Evolutionary conservation across 129 eudicot species (phyloP), one percentile per base, ranked within the genome.

Genomic region (Heracleum sosnowskyi): DNA sequence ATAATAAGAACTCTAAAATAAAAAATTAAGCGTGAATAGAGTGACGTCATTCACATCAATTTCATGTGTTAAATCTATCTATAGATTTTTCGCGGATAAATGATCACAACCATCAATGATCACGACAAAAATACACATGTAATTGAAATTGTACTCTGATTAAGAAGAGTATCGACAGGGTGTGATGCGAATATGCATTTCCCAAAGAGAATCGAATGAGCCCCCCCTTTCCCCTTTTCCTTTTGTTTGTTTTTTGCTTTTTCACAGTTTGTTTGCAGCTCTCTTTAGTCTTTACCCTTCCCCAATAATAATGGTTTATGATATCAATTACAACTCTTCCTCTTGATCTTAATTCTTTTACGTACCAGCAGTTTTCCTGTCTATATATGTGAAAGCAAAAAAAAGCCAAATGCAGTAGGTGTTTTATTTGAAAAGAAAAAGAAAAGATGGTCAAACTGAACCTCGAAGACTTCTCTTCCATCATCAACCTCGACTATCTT

Each of bases 401-500:
- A 87, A 2, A 4, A 34, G 68, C 40, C 64, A 77, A 75, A 34
- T 76, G 82, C 76, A 82, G 75, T 46, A 44, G 47, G 47, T 44
- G 51, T 34, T 79, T 69, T 77, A 79, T 80, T 79, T 60, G 88
- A 82, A 87, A 86, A 81, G 84, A 86, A 78, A 84, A 84, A 77
- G 77, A 82, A 83, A 82, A 82, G 86, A 83, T 89, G 90, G 97
- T 89, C 92, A 91, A 93, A 90, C 86, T 84, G 81, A 81, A 86
- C 94, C 97, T 93, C 97, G 98, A 93, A 93, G 94, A 89, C 93
- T 87, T 85, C 90, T 82, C 88, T 82, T 72, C 81, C 92, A 89
- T 89, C 96, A 90, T 90, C 89, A 92, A 76, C 87, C 82, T 88
- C 88, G 69, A 87, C 93, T 87, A 83, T 93, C 91, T 90, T 93